Evolutionary conservation across 345 rosid genomes (phyloP), one percentile per base, ranked within the genome.

Genomic region (Sonneratia caseolaris): DNA sequence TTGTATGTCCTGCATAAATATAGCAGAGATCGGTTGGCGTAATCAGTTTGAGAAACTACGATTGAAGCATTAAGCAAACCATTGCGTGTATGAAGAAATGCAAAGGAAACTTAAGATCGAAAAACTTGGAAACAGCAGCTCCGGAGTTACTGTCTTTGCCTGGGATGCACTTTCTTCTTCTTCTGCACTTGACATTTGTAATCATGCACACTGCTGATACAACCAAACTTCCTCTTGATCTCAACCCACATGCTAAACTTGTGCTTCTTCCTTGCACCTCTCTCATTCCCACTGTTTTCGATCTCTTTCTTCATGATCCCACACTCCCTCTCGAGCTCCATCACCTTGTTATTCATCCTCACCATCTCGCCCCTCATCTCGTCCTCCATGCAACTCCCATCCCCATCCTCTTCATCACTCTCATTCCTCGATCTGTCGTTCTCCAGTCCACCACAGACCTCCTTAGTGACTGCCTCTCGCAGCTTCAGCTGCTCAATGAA

Each of bases 161-260:
- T 81, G 18, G 83, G 83, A 70, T 82, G 85, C 73, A 82, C 75
- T 84, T 86, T 88, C 83, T 86, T 86, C 84, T 84, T 86, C 84
- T 83, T 89, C 72, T 77, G 85, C 70, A 75, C 79, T 10, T 84
- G 97, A 74, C 81, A 88, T 68, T 82, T 76, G 49, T 76, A 81
- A 45, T 89, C 87, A 75, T 81, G 76, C 40, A 79, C 67, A 59
- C 77, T 82, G 71, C 68, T 81, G 70, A 73, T 56, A 87, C 98
- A 91, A 36, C 98, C 96, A 37, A 91, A 82, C 71, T 91, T 94
- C 77, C 96, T 94, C 86, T 94, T 94, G 86, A 94, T 83, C 67
- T 83, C 84, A 71, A 68, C 81, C 97, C 97, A 94, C 76, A 87
- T 72, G 75, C 85, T 86, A 66, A 42, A 49, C 73, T 86, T 92